Conservation (phyloP, 306 rosid genomes). For the Casuarina equisetifolia region DNA sequence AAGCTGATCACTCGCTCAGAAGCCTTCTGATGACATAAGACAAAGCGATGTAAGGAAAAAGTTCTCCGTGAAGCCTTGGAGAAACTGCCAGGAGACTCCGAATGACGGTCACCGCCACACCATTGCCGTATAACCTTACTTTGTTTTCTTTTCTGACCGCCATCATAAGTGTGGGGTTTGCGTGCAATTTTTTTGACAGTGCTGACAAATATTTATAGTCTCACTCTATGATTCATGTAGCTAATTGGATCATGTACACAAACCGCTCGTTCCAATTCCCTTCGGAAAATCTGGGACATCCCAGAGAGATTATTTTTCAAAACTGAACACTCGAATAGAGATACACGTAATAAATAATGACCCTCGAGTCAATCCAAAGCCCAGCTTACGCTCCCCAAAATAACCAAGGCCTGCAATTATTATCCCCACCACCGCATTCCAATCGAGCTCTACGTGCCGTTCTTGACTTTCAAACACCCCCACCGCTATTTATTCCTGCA, state of each 20-base stretch:
- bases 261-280: no score
- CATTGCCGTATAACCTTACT: no score
- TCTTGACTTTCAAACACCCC: conserved; percentile 71
- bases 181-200: conserved; percentile 16
- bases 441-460: conserved; percentile 48
- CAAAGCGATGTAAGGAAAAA: no score
- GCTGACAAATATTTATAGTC: neutral
- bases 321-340: neutral
- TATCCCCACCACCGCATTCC: conserved; percentile 68
- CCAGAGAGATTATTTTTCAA: no score
- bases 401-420: conserved; percentile 68
- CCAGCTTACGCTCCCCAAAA: conserved; percentile 42
- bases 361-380: conserved; percentile 97
- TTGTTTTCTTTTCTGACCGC: no score
- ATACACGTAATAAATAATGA: conserved; percentile 47
- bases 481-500: conserved; percentile 68
- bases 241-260: neutral
- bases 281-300: no score
- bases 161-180: no score
- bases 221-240: neutral
- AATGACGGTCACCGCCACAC: no score
- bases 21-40: no score
- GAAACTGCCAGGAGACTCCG: conserved; percentile 2
- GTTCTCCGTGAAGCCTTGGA: neutral
- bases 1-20: no score